These are phyloP conservation scores for Xylaria scruposa DNA, from an alignment of 495 filamentous ascomycete genomes.

Conservation along the genomic window DNA sequence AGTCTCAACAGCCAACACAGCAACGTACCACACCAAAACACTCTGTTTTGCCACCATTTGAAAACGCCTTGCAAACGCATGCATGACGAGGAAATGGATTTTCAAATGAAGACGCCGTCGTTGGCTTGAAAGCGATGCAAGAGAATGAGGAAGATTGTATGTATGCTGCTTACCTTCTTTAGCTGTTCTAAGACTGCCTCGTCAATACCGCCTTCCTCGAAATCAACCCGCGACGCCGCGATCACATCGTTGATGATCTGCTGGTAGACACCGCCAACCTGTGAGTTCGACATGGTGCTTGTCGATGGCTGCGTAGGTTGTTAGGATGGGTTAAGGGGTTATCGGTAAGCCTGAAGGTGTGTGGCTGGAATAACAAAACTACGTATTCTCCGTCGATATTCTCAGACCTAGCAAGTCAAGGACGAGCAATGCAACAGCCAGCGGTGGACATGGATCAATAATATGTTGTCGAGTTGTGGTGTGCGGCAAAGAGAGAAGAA, in stretches of 20 bases:
- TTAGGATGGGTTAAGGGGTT: constrained; percentile 6
- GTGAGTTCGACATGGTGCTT: constrained; percentile 54
- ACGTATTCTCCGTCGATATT: constrained; percentile 3
- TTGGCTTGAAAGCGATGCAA: constrained; percentile 25
- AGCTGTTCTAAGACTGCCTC: constrained; percentile 83
- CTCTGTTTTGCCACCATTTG: neutral
- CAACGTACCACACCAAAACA: constrained; percentile 21
- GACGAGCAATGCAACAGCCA: neutral
- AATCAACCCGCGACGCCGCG: constrained; percentile 85
- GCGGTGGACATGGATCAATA: neutral
- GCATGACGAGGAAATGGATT: neutral
- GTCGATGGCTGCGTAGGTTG: neutral
- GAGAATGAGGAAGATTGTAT: constrained; percentile 38
- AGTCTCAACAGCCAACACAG: constrained; percentile 15
- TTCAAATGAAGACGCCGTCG: neutral
- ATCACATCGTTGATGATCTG: constrained; percentile 92
- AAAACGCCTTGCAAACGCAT: neutral
- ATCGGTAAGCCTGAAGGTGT: neutral
- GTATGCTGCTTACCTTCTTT: constrained; percentile 68
- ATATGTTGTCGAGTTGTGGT: neutral
- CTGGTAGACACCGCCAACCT: constrained; percentile 78
- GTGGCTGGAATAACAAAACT: constrained; percentile 2
- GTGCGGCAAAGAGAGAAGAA: neutral
- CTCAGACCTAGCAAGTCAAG: constrained; percentile 1
- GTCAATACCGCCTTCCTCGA: constrained; percentile 95